Evolutionary conservation across 768 basidiomycete species (phyloP), one percentile per base, ranked within the genome.

Genomic region (Suillus sp.): DNA sequence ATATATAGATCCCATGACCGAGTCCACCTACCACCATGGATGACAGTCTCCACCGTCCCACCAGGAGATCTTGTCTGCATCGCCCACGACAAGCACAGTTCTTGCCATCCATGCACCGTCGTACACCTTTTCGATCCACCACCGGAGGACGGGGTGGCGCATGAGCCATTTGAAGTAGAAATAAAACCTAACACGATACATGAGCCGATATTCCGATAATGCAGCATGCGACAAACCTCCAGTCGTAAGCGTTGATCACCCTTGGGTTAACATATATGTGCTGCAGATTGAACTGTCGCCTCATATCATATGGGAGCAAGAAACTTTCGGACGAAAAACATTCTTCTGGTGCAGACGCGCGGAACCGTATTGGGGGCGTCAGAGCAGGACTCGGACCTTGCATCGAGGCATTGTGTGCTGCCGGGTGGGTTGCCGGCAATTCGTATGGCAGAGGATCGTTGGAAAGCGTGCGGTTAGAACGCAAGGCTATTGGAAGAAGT

Each of bases 241-340:
- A 78, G n/a, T 71, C 66, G 65, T 81, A 81, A 34, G 62, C 74
- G n/a, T 70, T 76, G 62, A 79, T 67, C 34, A 79, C 80, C 40
- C 74, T 75, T 48, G 80, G 77, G 64, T 81, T 80, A 42, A 74
- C 66, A 63, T 71, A 76, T 43, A 81, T 76, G 18, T 70, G 69
- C 62, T 77, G 69, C 66, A 81, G 60, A 20, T 72, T 74, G 62
- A 78, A 79, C 64, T 76, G 48, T 9, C 80, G 76, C 58, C 80
- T 71, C n/a, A 81, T 61, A 62, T 81, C 80, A 68, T 81, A 81
- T 9, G 80, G 80, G 4, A 81, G 67, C 50, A 76, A 59, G 71
- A 80, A 81, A 2, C 72, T 78, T 67, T 81, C 80, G 14, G 77
- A 79, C 38, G 73, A 75, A 67, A 72, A 78, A 66, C 78, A 78